Base-by-base conservation (phyloP, 192 early-diverging fungal genomes). In the Coemansia sp. region DNA sequence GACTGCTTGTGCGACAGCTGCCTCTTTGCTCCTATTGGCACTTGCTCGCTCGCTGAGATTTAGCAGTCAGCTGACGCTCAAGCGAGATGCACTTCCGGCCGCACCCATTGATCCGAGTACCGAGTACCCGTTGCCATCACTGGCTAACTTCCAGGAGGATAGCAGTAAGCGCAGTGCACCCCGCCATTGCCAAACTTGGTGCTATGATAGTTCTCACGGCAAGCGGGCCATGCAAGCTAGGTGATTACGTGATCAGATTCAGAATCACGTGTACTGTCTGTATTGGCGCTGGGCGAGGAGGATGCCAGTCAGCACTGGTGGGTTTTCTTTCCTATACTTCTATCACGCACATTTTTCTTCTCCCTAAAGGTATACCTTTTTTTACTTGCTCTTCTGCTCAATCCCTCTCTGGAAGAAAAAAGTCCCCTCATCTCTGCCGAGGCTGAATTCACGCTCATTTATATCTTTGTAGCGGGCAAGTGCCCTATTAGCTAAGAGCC, bases 191-290 rank as follows among this genome's bases (percentile, higher is more conserved):
- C n/a, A n/a, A n/a, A n/a, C 18, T 45, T 20, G 42, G 18, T n/a
- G 3, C 42, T 7, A 14, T 18, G 8, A 16, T n/a, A n/a, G 42
- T 5, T 16, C 45, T 23, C 3, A 5, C 5, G 18, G 40, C 40
- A 43, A 16, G 18, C 5, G 40, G 38, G 14, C 38, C 38, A 9
- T 3, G 5, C 5, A 7, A 4, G n/a, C n/a, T 14, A 43, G 13
- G n/a, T 21, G 43, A 45, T 45, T 45, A 20, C 23, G 48, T 50
- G 48, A 60, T 60, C 59, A 39, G 36, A 60, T 60, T 21, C 5
- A 18, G 4, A 20, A 50, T 50, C 48, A 26, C 37, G 23, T 39
- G 37, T 26, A 40, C 59, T 42, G 3, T 7, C 59, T 60, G 35
- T n/a, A 26, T 10, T 21, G 23, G 18, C 23, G 13, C 48, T 26